A percentile compares a stretch with the other conserved stretches of the same genome.
Conservation (phyloP, 768 basidiomycete genomes). For the Termitomyces sp. region DNA sequence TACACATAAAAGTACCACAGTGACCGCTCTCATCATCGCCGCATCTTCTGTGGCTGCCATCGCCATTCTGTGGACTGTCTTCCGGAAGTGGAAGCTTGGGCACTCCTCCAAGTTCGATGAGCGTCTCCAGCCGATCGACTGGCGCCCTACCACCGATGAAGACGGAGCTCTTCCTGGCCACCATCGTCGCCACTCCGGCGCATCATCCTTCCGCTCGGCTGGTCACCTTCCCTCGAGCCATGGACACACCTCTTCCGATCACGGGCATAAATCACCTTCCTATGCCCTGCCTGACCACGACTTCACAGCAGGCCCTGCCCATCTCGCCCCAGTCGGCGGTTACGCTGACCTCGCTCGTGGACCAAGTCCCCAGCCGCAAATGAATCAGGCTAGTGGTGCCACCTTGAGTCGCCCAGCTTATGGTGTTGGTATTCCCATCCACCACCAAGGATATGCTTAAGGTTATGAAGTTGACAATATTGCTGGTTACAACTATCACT, state of each 20-base stretch:
- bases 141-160: constrained; percentile 62
- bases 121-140: constrained; percentile 85
- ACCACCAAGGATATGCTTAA: constrained; percentile 46
- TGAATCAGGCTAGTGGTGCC: constrained; percentile 47
- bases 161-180: constrained; percentile 44
- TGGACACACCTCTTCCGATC: constrained; percentile 22
- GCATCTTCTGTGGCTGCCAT: constrained; percentile 64
- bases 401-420: constrained; percentile 45
- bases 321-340: constrained; percentile 65
- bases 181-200: constrained; percentile 49
- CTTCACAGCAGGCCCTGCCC: constrained; percentile 58
- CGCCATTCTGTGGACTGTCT: constrained; percentile 79
- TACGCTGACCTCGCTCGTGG: constrained; percentile 82
- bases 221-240: constrained; percentile 27
- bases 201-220: constrained; percentile 69
- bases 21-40: constrained; percentile 65
- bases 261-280: constrained; percentile 26
- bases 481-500: constrained; percentile 1
- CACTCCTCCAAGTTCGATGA: constrained; percentile 77
- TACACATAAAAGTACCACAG: constrained; percentile 32
- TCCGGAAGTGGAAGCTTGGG: constrained; percentile 89
- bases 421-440: constrained; percentile 55
- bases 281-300: constrained; percentile 66
- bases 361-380: constrained; percentile 61
- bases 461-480: constrained; percentile 20